Conservation (phyloP, 1,284 basidiomycete genomes). For the Apiotrichum sp. region DNA sequence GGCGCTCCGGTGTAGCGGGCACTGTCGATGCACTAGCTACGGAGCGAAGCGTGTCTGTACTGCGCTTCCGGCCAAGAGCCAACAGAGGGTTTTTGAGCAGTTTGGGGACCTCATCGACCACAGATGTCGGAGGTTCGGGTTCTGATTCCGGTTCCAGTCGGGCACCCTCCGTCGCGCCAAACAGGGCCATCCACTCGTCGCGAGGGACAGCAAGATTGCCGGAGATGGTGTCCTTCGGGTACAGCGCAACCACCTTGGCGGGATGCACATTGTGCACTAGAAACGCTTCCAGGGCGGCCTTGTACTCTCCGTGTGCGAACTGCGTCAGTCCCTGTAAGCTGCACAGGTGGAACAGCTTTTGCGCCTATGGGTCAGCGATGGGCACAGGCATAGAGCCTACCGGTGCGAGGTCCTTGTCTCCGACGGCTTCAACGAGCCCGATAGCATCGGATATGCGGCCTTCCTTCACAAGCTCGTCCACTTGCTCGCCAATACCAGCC, state of each 20-base stretch:
- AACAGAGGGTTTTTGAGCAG: constrained; percentile 9
- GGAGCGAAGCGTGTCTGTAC: constrained; percentile 31
- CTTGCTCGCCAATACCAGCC: constrained; percentile 68
- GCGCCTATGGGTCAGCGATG: constrained; percentile 6
- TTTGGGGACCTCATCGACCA: background rate
- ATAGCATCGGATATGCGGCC: constrained; percentile 76
- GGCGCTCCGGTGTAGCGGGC: background rate
- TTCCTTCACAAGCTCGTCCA: constrained; percentile 71
- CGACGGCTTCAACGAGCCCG: constrained; percentile 65
- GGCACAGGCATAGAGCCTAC: constrained; percentile 41
- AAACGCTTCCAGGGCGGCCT: constrained; percentile 73
- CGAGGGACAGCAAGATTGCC: constrained; percentile 67
- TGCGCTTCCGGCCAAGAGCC: constrained; percentile 27
- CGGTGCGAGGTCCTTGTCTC: constrained; percentile 60
- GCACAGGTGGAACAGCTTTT: constrained; percentile 55
- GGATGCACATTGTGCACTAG: constrained; percentile 85
- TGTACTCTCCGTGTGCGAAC: constrained; percentile 53
- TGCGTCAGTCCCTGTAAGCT: constrained; percentile 69
- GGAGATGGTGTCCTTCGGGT: constrained; percentile 65
- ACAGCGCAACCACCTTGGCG: constrained; percentile 85
- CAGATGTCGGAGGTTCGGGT: too few relatives aligned
- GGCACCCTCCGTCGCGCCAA: constrained; percentile 62
- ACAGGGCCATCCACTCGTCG: constrained; percentile 70
- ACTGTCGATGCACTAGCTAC: constrained; percentile 4
- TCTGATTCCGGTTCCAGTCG: constrained; percentile 31